phyloP scores from a whole-genome alignment of 768 basidiomycete species.

The Rhizopogon vesiculosus region DNA sequence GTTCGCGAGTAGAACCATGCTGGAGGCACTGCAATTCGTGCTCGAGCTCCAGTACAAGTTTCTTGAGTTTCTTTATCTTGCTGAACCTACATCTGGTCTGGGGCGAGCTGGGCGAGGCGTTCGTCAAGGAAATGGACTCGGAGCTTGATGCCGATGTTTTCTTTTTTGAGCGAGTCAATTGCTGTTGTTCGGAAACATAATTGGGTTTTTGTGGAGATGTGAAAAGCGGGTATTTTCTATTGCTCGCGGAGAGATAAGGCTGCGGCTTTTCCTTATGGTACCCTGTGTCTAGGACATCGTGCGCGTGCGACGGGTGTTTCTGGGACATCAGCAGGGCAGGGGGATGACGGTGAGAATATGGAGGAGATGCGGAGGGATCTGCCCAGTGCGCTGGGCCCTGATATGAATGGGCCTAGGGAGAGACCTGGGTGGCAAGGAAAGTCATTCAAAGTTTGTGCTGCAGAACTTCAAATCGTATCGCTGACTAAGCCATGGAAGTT shows the following conservation, averaged over 20 bases:
- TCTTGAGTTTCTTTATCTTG: too few species aligned
- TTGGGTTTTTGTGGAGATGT: not conserved
- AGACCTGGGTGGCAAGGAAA: slow-evolving; percentile 44
- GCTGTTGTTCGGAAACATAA: slow-evolving; percentile 21
- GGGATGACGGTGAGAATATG: slow-evolving; percentile 39
- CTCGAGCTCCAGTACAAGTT: too few species aligned
- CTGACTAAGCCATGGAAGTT: too few species aligned
- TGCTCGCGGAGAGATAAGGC: slow-evolving; percentile 88
- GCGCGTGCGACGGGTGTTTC: slow-evolving; percentile 49
- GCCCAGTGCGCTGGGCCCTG: slow-evolving; percentile 50
- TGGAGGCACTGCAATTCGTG: too few species aligned
- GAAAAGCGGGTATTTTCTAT: slow-evolving; percentile 67
- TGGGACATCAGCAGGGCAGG: slow-evolving; percentile 42
- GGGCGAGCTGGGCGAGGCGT: too few species aligned
- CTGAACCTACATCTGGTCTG: too few species aligned
- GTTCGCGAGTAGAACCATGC: too few species aligned
- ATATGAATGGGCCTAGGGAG: slow-evolving; percentile 52
- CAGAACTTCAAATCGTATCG: too few species aligned
- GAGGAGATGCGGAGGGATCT: slow-evolving; percentile 43
- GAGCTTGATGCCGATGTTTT: slow-evolving; percentile 59
- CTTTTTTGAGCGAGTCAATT: slow-evolving; percentile 92
- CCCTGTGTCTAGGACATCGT: slow-evolving; percentile 32
- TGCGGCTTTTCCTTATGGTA: slow-evolving; percentile 25
- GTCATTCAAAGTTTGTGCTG: too few species aligned
- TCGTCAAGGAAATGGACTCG: too few species aligned